Conservation (phyloP, 805 yeast species). For the Komagataella ulmi region DNA sequence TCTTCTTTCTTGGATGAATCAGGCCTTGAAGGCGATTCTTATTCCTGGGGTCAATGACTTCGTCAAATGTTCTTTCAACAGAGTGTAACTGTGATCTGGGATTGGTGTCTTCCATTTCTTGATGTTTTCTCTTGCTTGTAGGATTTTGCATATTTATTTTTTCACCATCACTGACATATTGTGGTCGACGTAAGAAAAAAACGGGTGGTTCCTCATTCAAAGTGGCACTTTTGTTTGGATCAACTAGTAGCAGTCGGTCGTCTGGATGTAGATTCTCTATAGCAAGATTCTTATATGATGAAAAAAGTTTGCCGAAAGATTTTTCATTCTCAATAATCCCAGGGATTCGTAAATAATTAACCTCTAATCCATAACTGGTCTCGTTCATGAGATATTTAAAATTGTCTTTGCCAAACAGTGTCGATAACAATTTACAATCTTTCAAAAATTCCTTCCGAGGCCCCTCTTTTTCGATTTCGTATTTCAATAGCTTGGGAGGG, state of each 20-base stretch:
- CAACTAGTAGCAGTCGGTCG: conserved; percentile 66
- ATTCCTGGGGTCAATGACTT: conserved; percentile 30
- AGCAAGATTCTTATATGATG: conserved; percentile 9
- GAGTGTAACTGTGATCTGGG: conserved; percentile 51
- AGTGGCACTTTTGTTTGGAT: conserved; percentile 43
- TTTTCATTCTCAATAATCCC: conserved; percentile 56
- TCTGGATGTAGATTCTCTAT: conserved; percentile 49
- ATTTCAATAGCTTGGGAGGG: conserved; percentile 72
- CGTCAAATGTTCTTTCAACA: conserved; percentile 71
- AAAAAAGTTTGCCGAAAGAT: conserved; percentile 14
- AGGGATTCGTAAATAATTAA: conserved; percentile 56
- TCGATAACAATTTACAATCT: conserved; percentile 46
- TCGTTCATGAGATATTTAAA: conserved; percentile 47
- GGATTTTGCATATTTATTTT: conserved; percentile 7
- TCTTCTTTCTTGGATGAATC: conserved; percentile 68
- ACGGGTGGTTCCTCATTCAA: conserved; percentile 22
- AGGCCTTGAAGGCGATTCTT: conserved; percentile 18
- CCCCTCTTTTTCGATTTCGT: conserved; percentile 22
- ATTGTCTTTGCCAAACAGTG: conserved; percentile 64
- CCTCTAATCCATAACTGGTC: conserved; percentile 61
- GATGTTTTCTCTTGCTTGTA: conserved; percentile 7
- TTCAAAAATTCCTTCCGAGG: conserved; percentile 26
- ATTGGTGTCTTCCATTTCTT: conserved; percentile 26
- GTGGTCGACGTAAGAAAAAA: conserved; percentile 83
- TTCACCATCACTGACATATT: conserved; percentile 58